Evolutionary conservation across 331 rosid species (phyloP).

Genomic region (Saraca asoca): DNA sequence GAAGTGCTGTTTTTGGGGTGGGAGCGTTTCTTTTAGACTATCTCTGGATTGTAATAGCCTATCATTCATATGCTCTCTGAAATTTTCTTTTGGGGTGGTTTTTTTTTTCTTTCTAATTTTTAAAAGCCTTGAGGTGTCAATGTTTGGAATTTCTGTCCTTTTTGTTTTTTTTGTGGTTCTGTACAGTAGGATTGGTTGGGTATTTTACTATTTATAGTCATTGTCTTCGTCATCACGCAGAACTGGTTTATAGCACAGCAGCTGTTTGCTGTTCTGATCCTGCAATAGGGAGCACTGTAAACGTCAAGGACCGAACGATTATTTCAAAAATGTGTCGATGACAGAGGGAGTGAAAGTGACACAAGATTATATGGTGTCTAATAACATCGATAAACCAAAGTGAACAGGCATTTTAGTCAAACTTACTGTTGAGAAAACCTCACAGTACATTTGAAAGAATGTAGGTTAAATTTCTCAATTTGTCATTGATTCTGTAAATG

Average conservation of each 20-base stretch:
- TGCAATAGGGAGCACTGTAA: conserved; percentile 33
- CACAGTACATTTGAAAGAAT: too few relatives aligned
- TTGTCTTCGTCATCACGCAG: conserved; percentile 35
- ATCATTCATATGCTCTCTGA: conserved; percentile 29
- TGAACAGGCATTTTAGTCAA: conserved; percentile 12
- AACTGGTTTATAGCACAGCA: conserved; percentile 37
- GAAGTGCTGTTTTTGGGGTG: conserved; percentile 37
- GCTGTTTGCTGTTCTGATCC: conserved; percentile 37
- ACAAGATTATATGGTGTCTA: conserved; percentile 26
- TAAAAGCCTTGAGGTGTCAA: conserved; percentile 40
- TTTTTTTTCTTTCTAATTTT: conserved; percentile 33
- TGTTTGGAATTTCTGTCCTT: conserved; percentile 31
- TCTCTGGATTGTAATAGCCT: conserved; percentile 37
- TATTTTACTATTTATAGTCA: conserved; percentile 32
- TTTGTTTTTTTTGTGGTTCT: conserved; percentile 35
- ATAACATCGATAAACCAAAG: conserved; percentile 23
- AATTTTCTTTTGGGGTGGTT: conserved; percentile 32
- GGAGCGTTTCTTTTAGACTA: conserved; percentile 40
- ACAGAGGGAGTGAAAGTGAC: conserved; percentile 37
- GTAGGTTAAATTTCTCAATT: too few relatives aligned
- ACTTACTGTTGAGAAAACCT: too few relatives aligned
- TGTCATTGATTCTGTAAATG: too few relatives aligned
- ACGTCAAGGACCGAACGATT: conserved; percentile 30
- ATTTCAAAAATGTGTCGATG: conserved; percentile 26
- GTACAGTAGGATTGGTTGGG: conserved; percentile 80